A percentile compares a stretch with the other conserved stretches of the same genome.
phyloP scores from a whole-genome alignment of 345 rosid species.

The Linum trigynum region DNA sequence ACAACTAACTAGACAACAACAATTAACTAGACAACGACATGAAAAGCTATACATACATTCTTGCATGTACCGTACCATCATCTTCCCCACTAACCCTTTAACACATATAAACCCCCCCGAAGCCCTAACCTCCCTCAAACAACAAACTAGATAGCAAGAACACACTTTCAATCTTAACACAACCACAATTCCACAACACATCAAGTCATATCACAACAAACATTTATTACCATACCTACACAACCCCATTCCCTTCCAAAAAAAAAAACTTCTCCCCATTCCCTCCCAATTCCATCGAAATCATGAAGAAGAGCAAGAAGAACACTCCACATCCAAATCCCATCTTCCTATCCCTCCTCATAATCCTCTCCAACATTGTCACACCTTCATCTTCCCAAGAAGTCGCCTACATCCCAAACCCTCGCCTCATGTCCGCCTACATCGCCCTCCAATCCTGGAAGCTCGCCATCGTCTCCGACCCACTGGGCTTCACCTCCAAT shows the following conservation, averaged over 20 bases:
- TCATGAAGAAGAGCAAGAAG: neutral
- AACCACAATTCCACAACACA: too few relatives aligned
- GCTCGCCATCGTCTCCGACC: slow-evolving; percentile 55
- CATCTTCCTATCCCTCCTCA: slow-evolving; percentile 7
- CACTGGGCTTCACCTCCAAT: slow-evolving; percentile 45
- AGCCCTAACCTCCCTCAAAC: too few relatives aligned
- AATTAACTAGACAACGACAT: too few relatives aligned
- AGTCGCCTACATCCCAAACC: slow-evolving; percentile 29
- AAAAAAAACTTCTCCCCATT: too few relatives aligned
- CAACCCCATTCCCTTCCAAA: neutral
- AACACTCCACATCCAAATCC: slow-evolving; percentile 5
- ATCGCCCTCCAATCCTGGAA: slow-evolving; percentile 76
- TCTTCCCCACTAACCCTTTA: too few relatives aligned
- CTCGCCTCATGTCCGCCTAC: slow-evolving; percentile 59
- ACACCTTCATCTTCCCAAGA: slow-evolving; percentile 21
- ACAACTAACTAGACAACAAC: too few relatives aligned
- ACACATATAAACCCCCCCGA: too few relatives aligned
- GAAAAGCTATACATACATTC: too few relatives aligned
- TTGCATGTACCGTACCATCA: neutral
- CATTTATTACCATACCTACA: neutral
- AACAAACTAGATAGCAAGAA: too few relatives aligned
- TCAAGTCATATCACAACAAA: neutral
- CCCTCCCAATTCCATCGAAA: too few relatives aligned
- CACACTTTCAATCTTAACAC: too few relatives aligned
- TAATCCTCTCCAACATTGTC: slow-evolving; percentile 12